phyloP scores from a whole-genome alignment of 441 rosid genomes.

The Flueggea neowawraea region DNA sequence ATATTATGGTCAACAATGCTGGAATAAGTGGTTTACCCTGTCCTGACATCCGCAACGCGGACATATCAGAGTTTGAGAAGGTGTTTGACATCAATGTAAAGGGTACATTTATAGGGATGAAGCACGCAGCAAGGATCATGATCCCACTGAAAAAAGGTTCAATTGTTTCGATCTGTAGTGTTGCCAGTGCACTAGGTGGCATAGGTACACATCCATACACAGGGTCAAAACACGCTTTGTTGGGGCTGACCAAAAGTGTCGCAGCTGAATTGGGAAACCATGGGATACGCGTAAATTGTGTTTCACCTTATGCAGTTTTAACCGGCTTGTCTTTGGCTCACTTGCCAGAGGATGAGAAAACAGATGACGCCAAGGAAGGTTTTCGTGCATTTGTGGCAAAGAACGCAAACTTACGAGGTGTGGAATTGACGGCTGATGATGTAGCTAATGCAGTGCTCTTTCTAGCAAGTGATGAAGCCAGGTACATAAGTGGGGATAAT shows the following conservation, averaged over 20 bases:
- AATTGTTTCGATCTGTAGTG: constrained; percentile 62
- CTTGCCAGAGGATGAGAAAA: constrained; percentile 71
- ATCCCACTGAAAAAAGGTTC: constrained; percentile 62
- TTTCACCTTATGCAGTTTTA: constrained; percentile 71
- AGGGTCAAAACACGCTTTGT: constrained; percentile 76
- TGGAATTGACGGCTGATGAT: constrained; percentile 58
- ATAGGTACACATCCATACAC: constrained; percentile 78
- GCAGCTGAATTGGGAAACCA: constrained; percentile 91
- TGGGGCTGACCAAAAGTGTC: constrained; percentile 71
- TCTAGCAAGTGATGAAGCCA: constrained; percentile 74
- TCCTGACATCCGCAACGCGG: constrained; percentile 56
- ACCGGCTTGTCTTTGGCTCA: constrained; percentile 71
- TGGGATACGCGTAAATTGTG: constrained; percentile 89
- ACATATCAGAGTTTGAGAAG: constrained; percentile 50
- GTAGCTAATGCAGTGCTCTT: constrained; percentile 87
- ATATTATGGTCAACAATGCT: constrained; percentile 87
- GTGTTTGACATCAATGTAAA: constrained; percentile 77
- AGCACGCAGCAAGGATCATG: constrained; percentile 88
- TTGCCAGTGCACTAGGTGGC: constrained; percentile 54
- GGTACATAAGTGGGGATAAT: constrained; percentile 78
- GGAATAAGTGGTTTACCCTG: constrained; percentile 64
- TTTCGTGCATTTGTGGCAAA: constrained; percentile 44
- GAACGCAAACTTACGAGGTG: constrained; percentile 74
- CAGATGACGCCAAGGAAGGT: constrained; percentile 48
- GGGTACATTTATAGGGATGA: constrained; percentile 85